These are phyloP conservation scores for Amphichorda felina DNA, from an alignment of 2,329 filamentous ascomycete genomes.

Conservation along the genomic window DNA sequence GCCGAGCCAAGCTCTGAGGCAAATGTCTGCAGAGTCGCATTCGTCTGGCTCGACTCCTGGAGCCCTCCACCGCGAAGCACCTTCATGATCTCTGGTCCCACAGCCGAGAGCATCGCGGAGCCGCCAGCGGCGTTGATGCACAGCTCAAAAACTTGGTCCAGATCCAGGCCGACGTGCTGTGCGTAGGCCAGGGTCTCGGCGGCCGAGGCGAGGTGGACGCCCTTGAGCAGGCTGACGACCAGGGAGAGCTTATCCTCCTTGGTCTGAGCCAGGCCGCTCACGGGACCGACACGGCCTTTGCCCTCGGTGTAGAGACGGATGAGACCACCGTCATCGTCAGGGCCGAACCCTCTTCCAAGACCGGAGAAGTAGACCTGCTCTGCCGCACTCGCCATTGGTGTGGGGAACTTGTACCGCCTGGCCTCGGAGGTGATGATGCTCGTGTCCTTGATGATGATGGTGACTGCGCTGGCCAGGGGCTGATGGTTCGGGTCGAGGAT, in stretches of 20 bases:
- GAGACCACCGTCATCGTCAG: conserved; percentile 30
- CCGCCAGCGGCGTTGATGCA: conserved; percentile 33
- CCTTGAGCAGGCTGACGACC: conserved; percentile 25
- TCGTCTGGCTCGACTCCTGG: conserved; percentile 5
- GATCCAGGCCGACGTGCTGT: conserved; percentile 24
- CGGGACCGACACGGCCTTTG: conserved; percentile 17
- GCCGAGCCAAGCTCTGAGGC: conserved; percentile 20
- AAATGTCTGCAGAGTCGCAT: conserved; percentile 15
- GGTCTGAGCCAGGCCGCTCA: conserved; percentile 12
- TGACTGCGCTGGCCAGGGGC: conserved; percentile 45
- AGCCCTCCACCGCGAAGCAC: conserved; percentile 11
- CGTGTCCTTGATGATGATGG: conserved; percentile 49
- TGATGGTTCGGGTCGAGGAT: conserved; percentile 39
- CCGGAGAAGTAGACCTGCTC: conserved; percentile 54
- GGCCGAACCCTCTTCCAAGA: conserved; percentile 40
- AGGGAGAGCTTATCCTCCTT: conserved; percentile 23
- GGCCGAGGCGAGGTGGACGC: conserved; percentile 29
- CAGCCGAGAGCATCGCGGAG: conserved; percentile 22
- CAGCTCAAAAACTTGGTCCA: conserved; percentile 31
- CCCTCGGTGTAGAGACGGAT: conserved; percentile 29
- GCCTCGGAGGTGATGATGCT: conserved; percentile 58
- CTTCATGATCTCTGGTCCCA: conserved; percentile 25
- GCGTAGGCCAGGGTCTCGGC: conserved; percentile 31
- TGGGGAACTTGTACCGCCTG: conserved; percentile 42
- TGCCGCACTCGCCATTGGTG: conserved; percentile 47